Evolutionary conservation across 129 eudicot species (phyloP), one percentile per base, ranked within the genome.

Genomic region (Artemisia argyi): DNA sequence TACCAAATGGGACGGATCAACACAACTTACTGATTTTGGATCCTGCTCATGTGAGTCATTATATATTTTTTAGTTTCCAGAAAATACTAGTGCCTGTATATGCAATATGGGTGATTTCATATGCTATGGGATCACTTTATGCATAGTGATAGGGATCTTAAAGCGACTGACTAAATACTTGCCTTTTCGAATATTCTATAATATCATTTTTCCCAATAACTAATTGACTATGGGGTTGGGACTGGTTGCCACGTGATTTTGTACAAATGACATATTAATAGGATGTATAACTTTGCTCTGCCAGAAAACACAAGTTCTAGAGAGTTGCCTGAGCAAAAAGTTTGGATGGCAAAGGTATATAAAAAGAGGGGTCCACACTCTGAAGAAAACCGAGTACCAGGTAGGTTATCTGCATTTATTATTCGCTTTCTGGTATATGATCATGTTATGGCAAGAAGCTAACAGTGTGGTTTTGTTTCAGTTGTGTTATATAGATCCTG

Each of bases 291-390:
- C 18, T 72, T 60, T 67, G 46, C 22, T 48, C 39, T 81, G 42
- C 12, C 79, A 94, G 98, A 81, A 58, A 76, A 90, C 93, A 24
- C 78, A 72, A 78, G 89, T 82, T 84, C 71, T 94, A 47, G 92
- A 84, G 79, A 84, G 62, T 78, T 84, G 92, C 58, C 89, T 94
- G 63, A 82, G 65, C 65, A 67, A 71, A 53, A 93, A 85, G 50
- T 57, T 24, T 48, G 98, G 98, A 62, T 93, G 98, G 98, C 97
- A 93, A 77, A 74, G 75, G 75, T 56, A 76, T 50, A 84, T 93
- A 76, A 93, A 93, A 80, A 87, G 98, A 82, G 97, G 98, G 47
- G 83, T 81, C 58, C 97, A 94, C 88, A 94, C 97, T 16, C 83
- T 94, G 71, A 83, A 73, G 81, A 90, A 94, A 78, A 85, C 73